phyloP scores from a whole-genome alignment of 257 asterid species.

The Linaria vulgaris region DNA sequence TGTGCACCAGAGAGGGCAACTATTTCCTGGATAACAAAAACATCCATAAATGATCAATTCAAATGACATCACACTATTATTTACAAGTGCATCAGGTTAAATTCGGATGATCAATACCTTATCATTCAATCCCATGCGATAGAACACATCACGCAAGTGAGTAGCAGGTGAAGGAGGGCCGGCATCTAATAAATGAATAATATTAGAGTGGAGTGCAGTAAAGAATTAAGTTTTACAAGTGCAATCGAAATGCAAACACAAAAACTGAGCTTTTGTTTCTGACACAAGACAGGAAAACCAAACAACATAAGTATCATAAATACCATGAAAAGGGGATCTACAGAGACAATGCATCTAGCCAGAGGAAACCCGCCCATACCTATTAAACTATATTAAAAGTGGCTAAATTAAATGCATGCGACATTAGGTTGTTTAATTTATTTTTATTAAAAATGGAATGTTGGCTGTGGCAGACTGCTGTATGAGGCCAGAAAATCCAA shows the following conservation, averaged over 20 bases:
- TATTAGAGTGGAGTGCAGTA: conserved; percentile 18
- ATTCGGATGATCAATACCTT: conserved; percentile 51
- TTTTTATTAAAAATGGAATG: too few species aligned
- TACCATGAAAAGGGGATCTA: conserved; percentile 9
- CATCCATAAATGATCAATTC: conserved; percentile 9
- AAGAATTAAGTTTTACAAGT: conserved; percentile 18
- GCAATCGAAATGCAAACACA: conserved; percentile 12
- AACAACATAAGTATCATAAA: neutral
- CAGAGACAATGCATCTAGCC: neutral
- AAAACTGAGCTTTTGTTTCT: conserved; percentile 17
- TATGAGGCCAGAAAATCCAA: neutral
- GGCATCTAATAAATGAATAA: conserved; percentile 62
- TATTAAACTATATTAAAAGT: neutral
- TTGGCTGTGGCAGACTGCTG: neutral
- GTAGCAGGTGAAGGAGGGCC: conserved; percentile 96
- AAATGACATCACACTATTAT: conserved; percentile 8
- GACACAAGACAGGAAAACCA: conserved; percentile 9
- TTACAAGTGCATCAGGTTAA: conserved; percentile 18
- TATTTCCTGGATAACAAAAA: conserved; percentile 65
- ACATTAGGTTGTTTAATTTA: too few species aligned
- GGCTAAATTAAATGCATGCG: neutral
- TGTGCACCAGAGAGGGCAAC: conserved; percentile 99
- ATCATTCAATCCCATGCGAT: conserved; percentile 88
- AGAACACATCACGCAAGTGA: conserved; percentile 92
- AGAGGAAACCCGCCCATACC: neutral